Base-by-base conservation (phyloP, 441 rosid genomes). In the Macaranga tanarius region DNA sequence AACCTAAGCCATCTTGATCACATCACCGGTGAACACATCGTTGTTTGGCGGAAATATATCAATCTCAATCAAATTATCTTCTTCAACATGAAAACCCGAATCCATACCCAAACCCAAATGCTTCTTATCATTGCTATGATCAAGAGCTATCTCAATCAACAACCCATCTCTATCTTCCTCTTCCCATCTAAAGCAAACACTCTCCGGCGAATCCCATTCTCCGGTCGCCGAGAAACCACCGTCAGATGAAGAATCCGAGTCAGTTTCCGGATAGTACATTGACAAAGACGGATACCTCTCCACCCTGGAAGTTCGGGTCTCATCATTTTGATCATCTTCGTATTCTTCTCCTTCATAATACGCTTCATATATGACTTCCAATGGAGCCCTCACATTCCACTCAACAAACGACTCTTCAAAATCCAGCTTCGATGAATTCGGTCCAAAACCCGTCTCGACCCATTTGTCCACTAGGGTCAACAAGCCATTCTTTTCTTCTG, bases 1-100 rank as follows among this genome's bases (percentile, higher is more conserved):
- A 13, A 20, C 11, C 22, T 26, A 38, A 34, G 8, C 20, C 40
- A 50, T 47, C 16, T 16, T 70, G 48, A 67, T 58, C 70, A 26
- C 51, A 44, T 31, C 25, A 60, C 28, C 69, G 51, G 44, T n/a
- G 58, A 70, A 42, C 56, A 40, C 72, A 2, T 45, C 71, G 40
- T 25, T 42, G 48, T 10, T 70, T 6, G 45, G 31, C 48, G 82
- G 83, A 79, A 78, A 86, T 70, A 87, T 62, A 60, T 89, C 86
- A 69, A 94, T 94, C 84, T 92, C 92, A 22, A 88, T 88, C 79
- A 86, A 61, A 71, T 83, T 91, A 4, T 90, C 96, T 71, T 93
- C 98, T 58, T 89, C 93, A 17, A 78, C 81, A 42, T 80, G 81
- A 75, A 86, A 86, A 64, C 80, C 90, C 63, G 75, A 1, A 44